Evolutionary conservation across 441 rosid species (phyloP).

Genomic region (Arabidopsis hybrid): DNA sequence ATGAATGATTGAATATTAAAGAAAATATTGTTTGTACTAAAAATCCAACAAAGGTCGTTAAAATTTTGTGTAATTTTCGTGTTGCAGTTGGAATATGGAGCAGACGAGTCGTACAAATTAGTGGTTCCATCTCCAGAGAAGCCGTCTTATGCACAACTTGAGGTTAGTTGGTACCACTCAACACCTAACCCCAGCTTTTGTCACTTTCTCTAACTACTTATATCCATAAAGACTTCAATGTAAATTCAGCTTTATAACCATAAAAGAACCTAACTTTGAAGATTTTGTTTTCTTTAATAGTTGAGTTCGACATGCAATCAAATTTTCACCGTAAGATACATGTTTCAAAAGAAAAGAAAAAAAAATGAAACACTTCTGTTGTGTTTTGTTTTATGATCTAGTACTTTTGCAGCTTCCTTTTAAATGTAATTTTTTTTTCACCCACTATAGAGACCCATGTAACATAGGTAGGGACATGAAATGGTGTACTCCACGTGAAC

Average conservation of each 20-base stretch:
- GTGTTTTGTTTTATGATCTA: neutral
- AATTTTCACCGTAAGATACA: neutral
- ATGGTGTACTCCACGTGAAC: conserved; percentile 39
- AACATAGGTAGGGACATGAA: conserved; percentile 24
- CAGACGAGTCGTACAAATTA: conserved; percentile 72
- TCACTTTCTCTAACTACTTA: conserved; percentile 14
- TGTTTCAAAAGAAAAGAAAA: no score
- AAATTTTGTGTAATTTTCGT: neutral
- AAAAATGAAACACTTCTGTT: neutral
- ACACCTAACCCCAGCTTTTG: conserved; percentile 6
- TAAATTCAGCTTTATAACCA: conserved; percentile 25
- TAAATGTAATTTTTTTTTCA: neutral
- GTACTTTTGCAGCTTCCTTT: neutral
- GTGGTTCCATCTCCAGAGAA: conserved; percentile 53
- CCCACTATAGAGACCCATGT: neutral
- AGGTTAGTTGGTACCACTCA: conserved; percentile 50
- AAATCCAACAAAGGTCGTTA: neutral
- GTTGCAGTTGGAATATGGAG: conserved; percentile 69
- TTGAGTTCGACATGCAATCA: conserved; percentile 14
- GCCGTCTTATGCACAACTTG: conserved; percentile 59
- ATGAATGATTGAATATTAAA: neutral
- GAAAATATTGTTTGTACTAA: neutral
- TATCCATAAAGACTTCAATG: neutral
- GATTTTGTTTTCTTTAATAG: neutral
- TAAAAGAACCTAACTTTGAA: neutral